Conservation (phyloP, 495 filamentous ascomycete species). For the Collariella sp. region DNA sequence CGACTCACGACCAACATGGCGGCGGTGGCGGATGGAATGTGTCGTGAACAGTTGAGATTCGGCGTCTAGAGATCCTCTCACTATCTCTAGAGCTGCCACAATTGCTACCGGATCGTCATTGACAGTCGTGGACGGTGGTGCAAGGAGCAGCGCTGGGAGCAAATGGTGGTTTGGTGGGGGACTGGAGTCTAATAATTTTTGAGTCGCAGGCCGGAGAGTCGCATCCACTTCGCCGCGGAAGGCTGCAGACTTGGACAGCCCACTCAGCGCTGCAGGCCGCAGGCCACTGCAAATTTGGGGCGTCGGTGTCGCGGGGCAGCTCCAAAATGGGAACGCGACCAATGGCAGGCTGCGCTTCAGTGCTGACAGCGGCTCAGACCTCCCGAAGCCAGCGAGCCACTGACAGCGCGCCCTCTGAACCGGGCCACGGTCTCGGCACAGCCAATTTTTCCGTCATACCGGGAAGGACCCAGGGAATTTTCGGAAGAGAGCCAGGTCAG, state of each 20-base stretch:
- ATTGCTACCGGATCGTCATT: conserved; percentile 58
- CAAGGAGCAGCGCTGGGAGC: conserved; percentile 12
- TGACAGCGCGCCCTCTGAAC: background rate
- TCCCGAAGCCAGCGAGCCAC: background rate
- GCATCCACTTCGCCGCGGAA: background rate
- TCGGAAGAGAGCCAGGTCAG: conserved; percentile 20
- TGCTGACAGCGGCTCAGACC: conserved; percentile 12
- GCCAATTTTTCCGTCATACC: conserved; percentile 27
- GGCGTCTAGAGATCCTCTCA: conserved; percentile 61
- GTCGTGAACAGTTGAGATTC: conserved; percentile 9
- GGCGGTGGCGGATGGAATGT: conserved; percentile 4
- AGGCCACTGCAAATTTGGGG: too few relatives aligned
- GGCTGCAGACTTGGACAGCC: too few relatives aligned
- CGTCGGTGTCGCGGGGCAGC: conserved; percentile 15
- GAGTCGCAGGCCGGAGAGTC: conserved; percentile 11
- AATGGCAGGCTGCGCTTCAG: conserved; percentile 12
- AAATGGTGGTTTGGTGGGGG: conserved; percentile 25
- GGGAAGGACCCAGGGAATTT: conserved; percentile 30
- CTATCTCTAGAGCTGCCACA: conserved; percentile 62
- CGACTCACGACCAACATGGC: conserved; percentile 39
- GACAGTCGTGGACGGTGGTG: conserved; percentile 16
- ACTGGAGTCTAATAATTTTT: conserved; percentile 21
- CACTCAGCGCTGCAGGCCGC: too few relatives aligned
- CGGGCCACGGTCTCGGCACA: conserved; percentile 20
- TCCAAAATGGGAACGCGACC: conserved; percentile 6